Conservation (phyloP, 345 rosid genomes). For the Eucalyptus paniculata region DNA sequence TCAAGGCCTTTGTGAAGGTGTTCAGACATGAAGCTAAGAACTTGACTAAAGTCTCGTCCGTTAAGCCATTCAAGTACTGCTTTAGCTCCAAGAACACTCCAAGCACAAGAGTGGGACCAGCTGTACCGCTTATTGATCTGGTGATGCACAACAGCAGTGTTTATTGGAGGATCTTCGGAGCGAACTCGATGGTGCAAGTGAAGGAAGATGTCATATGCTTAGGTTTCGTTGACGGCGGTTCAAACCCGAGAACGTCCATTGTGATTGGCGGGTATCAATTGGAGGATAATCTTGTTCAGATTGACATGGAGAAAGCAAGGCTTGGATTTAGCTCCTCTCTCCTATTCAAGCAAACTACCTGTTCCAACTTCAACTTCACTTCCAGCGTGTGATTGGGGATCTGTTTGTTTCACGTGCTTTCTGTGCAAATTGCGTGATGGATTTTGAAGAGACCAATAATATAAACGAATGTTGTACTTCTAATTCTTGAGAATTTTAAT, state of each 20-base stretch:
- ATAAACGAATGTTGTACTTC: not conserved
- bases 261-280: conserved; percentile 26
- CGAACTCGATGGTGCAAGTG: conserved; percentile 31
- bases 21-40: conserved; percentile 25
- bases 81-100: conserved; percentile 20
- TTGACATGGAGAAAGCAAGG: conserved; percentile 19
- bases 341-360: conserved; percentile 18
- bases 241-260: conserved; percentile 7
- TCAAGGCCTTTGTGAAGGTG: conserved; percentile 25
- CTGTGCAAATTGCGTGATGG: not conserved
- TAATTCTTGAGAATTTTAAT: not conserved
- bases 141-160: conserved; percentile 13
- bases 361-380: conserved; percentile 64
- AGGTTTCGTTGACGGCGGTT: conserved; percentile 24
- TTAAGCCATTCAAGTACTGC: conserved; percentile 47
- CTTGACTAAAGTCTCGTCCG: conserved; percentile 27
- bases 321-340: conserved; percentile 26
- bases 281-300: conserved; percentile 22
- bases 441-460: not conserved
- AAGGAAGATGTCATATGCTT: conserved; percentile 11
- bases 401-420: not conserved
- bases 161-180: conserved; percentile 23
- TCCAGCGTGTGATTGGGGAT: conserved; percentile 6
- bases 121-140: conserved; percentile 19
- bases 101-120: conserved; percentile 30